Base-by-base conservation (phyloP, 805 yeast genomes). In the Ogataea kodamae region DNA sequence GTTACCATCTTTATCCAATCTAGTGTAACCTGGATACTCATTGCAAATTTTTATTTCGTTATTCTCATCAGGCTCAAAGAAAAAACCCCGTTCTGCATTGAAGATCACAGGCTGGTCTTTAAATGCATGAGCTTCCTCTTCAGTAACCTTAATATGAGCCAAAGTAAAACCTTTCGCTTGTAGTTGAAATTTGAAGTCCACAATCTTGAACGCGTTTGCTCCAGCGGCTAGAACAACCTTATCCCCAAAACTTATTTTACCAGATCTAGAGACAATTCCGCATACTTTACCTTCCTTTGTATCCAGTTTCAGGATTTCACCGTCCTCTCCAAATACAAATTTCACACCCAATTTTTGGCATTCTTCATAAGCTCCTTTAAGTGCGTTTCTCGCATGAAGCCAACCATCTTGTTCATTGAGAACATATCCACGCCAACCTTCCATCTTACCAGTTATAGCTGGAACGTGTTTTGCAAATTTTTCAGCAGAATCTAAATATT, bases 1-100 rank as follows among this genome's bases (percentile, higher is more conserved):
- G 2, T 39, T 28, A 4, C 54, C 40, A n/a, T 43, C 42, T 31
- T 63, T 54, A 20, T 45, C 39, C 23, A 31, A 19, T 10, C 28
- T 30, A 4, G 38, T 37, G 31, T 37, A 42, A 6, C 41, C 45
- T 2, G 42, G 45, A 18, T 52, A 28, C 55, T 52, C 37, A 56
- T 42, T 8, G 63, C 67, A 28, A 64, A 52, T 44, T 18, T 69
- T 69, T 45, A 61, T 15, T 15, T 48, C 42, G 20, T 49, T 55
- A 2, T 63, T 61, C 3, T 55, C 57, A 39, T 68, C 72, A 9
- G 74, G 73, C 7, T 72, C 71, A 51, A 69, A 69, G 48, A 64
- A 67, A 37, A 67, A 68, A 1, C 74, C 74, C 22, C 44, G 33
- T 21, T 62, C 67, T 0, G 67, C 52, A 40, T 64, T 59, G 50